phyloP scores from a whole-genome alignment of 495 filamentous ascomycete species.

The Hypoxylon fuscum region DNA sequence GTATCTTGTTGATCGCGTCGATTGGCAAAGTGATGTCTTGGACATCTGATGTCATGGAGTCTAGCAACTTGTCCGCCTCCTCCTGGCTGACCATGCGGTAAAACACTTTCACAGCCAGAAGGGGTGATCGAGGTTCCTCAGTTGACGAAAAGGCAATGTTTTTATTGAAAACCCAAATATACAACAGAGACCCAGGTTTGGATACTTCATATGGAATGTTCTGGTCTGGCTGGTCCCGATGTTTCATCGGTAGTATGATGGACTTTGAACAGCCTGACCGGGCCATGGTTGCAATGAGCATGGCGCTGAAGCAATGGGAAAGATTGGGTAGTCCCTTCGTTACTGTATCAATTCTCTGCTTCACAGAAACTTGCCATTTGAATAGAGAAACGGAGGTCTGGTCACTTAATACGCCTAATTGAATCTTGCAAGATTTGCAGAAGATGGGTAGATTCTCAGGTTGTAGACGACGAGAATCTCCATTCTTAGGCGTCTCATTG shows the following conservation, averaged over 20 bases:
- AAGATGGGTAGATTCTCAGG: constrained; percentile 49
- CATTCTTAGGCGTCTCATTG: neutral
- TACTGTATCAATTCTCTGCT: constrained; percentile 23
- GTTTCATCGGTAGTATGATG: constrained; percentile 52
- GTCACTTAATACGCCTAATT: constrained; percentile 64
- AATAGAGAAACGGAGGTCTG: constrained; percentile 50
- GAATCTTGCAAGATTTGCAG: constrained; percentile 50
- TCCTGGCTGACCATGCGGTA: constrained; percentile 57
- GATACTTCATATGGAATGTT: constrained; percentile 16
- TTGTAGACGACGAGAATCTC: neutral
- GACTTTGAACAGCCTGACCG: constrained; percentile 61
- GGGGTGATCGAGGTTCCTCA: constrained; percentile 45
- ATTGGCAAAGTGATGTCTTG: constrained; percentile 72
- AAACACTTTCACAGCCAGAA: constrained; percentile 71
- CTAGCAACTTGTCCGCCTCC: constrained; percentile 64
- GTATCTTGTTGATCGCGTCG: constrained; percentile 56
- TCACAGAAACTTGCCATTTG: constrained; percentile 50
- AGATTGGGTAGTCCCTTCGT: constrained; percentile 37
- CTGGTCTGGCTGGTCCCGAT: constrained; percentile 28
- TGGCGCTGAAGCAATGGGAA: constrained; percentile 57
- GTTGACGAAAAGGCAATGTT: constrained; percentile 69
- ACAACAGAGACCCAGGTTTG: constrained; percentile 40
- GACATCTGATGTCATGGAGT: constrained; percentile 62
- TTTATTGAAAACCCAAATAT: constrained; percentile 76
- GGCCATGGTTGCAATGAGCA: constrained; percentile 55